Conservation (phyloP, 2,329 filamentous ascomycete species). For the Bipolaris gigantea region DNA sequence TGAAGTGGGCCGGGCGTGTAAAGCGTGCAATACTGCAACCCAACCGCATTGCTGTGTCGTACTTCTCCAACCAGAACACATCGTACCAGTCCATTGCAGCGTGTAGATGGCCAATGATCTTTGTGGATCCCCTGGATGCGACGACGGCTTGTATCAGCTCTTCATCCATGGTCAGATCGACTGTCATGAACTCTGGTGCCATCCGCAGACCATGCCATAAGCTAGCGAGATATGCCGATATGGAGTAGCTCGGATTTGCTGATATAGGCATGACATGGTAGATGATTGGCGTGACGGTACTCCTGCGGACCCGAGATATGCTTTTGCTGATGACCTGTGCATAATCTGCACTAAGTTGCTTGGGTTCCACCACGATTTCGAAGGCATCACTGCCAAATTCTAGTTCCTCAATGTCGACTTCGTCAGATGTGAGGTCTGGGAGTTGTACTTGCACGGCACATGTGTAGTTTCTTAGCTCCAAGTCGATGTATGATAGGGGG, state of each 20-base stretch:
- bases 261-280: conserved; percentile 42
- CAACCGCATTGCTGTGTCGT: conserved; percentile 59
- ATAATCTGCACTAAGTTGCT: conserved; percentile 25
- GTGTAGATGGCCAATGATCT: conserved; percentile 62
- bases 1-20: conserved; percentile 58
- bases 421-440: conserved; percentile 57
- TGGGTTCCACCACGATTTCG: conserved; percentile 58
- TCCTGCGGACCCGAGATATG: conserved; percentile 62
- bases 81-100: conserved; percentile 60
- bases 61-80: conserved; percentile 58
- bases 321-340: conserved; percentile 57
- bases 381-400: conserved; percentile 68
- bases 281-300: conserved; percentile 57
- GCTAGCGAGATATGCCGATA: conserved; percentile 56
- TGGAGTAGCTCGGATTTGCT: conserved; percentile 21
- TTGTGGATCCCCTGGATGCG: conserved; percentile 56
- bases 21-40: conserved; percentile 66
- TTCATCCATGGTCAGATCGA: conserved; percentile 63
- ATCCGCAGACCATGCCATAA: conserved; percentile 64
- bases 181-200: conserved; percentile 61
- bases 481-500: conserved; percentile 62
- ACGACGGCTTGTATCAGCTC: conserved; percentile 56
- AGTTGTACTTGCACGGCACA: conserved; percentile 66
- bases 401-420: conserved; percentile 65
- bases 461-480: conserved; percentile 65